Evolutionary conservation across 371 early-diverging fungal genomes (phyloP).

Genomic region (Smittium mucronatum): DNA sequence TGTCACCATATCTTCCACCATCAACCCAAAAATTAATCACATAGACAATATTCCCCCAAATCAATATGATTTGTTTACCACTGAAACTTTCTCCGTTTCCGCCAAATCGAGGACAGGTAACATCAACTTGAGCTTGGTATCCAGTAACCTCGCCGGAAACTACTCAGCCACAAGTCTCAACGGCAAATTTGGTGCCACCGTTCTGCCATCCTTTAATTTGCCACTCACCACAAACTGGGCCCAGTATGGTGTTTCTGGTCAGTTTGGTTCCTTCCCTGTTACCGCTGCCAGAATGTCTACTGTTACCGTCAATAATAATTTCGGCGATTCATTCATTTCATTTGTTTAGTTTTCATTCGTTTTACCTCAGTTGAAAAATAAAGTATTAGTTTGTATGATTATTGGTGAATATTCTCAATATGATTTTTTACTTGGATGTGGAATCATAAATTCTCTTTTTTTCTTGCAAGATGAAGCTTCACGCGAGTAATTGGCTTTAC

Average conservation of each 20-base stretch:
- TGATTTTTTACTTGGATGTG: too few relatives aligned
- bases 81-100: neutral
- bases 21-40: neutral
- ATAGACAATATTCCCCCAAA: neutral
- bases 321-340: neutral
- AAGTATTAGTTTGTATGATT: too few relatives aligned
- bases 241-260: neutral
- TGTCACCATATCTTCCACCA: neutral
- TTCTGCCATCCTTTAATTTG: neutral
- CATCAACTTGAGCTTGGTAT: neutral
- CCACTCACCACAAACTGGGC: neutral
- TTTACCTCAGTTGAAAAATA: too few relatives aligned
- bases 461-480: too few relatives aligned
- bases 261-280: neutral
- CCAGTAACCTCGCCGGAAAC: neutral
- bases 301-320: neutral
- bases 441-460: too few relatives aligned
- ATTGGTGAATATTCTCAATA: too few relatives aligned
- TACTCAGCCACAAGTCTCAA: neutral
- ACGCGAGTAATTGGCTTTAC: too few relatives aligned
- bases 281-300: neutral
- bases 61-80: neutral
- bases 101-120: neutral
- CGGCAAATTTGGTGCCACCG: neutral
- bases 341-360: neutral